A percentile compares a stretch with the other conserved stretches of the same genome.
phyloP scores from a whole-genome alignment of 1,284 basidiomycete genomes.

The Flammula alnicola region DNA sequence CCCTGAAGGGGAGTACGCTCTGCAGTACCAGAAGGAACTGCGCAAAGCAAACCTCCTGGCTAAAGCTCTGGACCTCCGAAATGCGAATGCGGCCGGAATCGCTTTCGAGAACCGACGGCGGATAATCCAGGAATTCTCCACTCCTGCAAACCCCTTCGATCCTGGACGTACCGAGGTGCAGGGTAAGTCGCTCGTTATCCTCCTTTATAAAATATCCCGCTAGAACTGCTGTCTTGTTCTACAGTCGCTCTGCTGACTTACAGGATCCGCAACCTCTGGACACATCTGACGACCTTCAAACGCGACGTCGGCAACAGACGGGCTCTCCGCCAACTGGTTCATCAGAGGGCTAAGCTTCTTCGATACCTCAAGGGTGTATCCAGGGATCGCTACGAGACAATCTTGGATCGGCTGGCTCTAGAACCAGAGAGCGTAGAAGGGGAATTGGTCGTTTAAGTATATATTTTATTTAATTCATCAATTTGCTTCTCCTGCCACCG shows the following conservation, averaged over 20 bases:
- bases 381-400: constrained; percentile 73
- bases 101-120: constrained; percentile 85
- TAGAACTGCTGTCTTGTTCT: background rate
- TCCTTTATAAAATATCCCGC: background rate
- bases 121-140: constrained; percentile 83
- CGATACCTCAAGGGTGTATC: constrained; percentile 77
- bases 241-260: constrained; percentile 87
- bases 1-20: constrained; percentile 18
- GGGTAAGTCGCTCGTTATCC: constrained; percentile 55
- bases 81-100: constrained; percentile 85
- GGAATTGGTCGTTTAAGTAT: constrained; percentile 48
- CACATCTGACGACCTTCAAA: constrained; percentile 70
- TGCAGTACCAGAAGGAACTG: constrained; percentile 46
- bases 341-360: constrained; percentile 83
- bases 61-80: constrained; percentile 81
- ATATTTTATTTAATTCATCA: constrained; percentile 2
- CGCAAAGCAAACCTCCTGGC: constrained; percentile 70
- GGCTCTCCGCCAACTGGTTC: constrained; percentile 75
- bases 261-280: constrained; percentile 83
- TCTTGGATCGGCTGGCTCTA: constrained; percentile 79
- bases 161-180: constrained; percentile 88
- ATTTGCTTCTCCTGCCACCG: background rate
- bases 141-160: constrained; percentile 68
- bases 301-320: constrained; percentile 84
- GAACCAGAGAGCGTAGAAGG: constrained; percentile 87